Evolutionary conservation across 805 yeast genomes (phyloP).

Genomic region (Brettanomyces sp.): DNA sequence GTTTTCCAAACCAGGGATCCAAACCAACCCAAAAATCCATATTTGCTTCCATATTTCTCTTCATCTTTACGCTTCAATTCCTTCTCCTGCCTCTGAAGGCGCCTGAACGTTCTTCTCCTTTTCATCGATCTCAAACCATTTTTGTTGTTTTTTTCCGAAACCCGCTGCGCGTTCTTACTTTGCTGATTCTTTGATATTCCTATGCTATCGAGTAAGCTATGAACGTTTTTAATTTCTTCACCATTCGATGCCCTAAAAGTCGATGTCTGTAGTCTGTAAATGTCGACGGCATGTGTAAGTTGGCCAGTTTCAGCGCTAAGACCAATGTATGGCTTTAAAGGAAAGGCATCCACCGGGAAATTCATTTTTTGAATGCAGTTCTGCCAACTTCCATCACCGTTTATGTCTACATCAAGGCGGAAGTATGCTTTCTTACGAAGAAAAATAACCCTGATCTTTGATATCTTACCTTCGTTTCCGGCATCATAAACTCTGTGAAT

Average conservation of each 20-base stretch:
- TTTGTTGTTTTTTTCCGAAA: slow-evolving; percentile 10
- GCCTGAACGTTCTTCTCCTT: slow-evolving; percentile 29
- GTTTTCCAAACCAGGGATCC: slow-evolving; percentile 19
- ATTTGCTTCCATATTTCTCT: slow-evolving; percentile 16
- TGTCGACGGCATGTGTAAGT: slow-evolving; percentile 59
- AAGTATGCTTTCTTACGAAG: slow-evolving; percentile 47
- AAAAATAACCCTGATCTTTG: slow-evolving; percentile 52
- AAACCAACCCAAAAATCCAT: slow-evolving; percentile 22
- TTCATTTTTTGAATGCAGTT: slow-evolving; percentile 40
- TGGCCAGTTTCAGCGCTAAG: slow-evolving; percentile 82
- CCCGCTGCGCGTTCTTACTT: slow-evolving; percentile 21
- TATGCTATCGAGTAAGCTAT: slow-evolving; percentile 29
- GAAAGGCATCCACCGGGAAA: slow-evolving; percentile 39
- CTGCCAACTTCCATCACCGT: slow-evolving; percentile 46
- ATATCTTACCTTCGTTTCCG: slow-evolving; percentile 20
- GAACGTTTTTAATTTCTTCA: slow-evolving; percentile 32
- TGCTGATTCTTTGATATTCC: slow-evolving; percentile 6
- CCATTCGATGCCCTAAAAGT: slow-evolving; percentile 43
- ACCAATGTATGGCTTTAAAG: slow-evolving; percentile 52
- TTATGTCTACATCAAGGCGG: slow-evolving; percentile 53
- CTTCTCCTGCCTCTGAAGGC: slow-evolving; percentile 22
- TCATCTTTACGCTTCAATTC: slow-evolving; percentile 14
- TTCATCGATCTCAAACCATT: slow-evolving; percentile 16
- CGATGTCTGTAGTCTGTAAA: slow-evolving; percentile 43
- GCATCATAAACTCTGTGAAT: slow-evolving; percentile 41